Conservation (phyloP, 2,329 filamentous ascomycete genomes). For the Leptographium galeiforme region DNA sequence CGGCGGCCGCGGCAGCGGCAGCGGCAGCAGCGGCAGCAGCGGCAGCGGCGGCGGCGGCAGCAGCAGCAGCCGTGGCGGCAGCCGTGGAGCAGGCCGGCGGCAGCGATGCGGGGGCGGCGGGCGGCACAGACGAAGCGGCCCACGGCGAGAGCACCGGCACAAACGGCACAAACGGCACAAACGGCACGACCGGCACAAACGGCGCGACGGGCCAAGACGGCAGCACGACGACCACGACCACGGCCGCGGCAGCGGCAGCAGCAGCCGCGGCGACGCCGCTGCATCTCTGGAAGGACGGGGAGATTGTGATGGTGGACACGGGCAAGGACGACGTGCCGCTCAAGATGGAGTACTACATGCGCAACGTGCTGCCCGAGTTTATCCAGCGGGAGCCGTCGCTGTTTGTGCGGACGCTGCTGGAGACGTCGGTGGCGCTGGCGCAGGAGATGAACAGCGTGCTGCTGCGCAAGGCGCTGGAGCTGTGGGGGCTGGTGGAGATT, state of each 20-base stretch:
- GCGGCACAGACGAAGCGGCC: background rate
- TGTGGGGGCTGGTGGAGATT: conserved; percentile 53
- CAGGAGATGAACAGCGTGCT: conserved; percentile 37
- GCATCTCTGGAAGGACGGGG: conserved; percentile 11
- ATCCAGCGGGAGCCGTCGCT: conserved; percentile 45
- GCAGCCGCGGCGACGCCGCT: conserved; percentile 18
- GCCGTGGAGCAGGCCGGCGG: background rate
- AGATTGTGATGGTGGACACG: conserved; percentile 44
- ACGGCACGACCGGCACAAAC: background rate
- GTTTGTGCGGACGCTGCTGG: conserved; percentile 45
- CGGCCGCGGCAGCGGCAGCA: conserved; percentile 14
- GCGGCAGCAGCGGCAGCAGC: conserved; percentile 1
- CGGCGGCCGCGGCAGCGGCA: conserved; percentile 2
- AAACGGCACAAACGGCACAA: background rate
- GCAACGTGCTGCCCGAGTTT: conserved; percentile 41
- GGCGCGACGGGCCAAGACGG: conserved; percentile 16
- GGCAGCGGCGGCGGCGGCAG: background rate
- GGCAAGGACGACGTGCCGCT: conserved; percentile 45
- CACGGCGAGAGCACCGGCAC: background rate
- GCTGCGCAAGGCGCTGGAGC: conserved; percentile 43
- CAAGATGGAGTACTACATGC: conserved; percentile 48
- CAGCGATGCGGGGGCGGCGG: background rate
- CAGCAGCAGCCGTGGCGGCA: background rate
- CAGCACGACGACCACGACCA: conserved; percentile 13
- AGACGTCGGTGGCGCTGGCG: conserved; percentile 32